Conservation (phyloP, 2,329 filamentous ascomycete genomes). For the Aurifilum marmelostoma region DNA sequence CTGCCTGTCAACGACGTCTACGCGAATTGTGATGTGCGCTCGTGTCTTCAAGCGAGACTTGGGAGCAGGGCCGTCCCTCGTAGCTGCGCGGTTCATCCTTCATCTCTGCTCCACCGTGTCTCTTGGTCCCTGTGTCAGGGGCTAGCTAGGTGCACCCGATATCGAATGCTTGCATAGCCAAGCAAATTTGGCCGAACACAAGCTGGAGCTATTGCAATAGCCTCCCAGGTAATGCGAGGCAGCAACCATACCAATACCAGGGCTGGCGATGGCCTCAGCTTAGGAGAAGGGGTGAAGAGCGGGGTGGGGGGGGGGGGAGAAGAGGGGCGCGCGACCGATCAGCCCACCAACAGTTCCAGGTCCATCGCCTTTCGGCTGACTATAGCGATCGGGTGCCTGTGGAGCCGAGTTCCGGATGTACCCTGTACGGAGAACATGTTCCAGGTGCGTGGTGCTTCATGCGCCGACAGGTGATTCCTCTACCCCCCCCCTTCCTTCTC, state of each 20-base stretch:
- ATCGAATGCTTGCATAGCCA: not conserved
- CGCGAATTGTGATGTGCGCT: slow-evolving; percentile 1
- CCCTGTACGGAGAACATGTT: not conserved
- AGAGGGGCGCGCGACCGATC: not conserved
- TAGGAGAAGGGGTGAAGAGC: not conserved
- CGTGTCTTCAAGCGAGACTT: slow-evolving; percentile 8
- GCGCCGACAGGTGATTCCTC: not conserved
- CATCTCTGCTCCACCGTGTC: slow-evolving; percentile 3
- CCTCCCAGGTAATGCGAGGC: not conserved
- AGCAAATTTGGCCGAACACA: not conserved
- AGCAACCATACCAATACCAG: not conserved
- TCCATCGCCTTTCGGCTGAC: not conserved
- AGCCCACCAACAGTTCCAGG: not conserved
- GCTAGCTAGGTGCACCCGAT: not conserved
- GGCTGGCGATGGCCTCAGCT: not conserved
- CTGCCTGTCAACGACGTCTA: not conserved
- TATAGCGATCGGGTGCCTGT: not conserved
- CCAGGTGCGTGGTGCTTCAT: not conserved
- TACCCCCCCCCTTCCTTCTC: not conserved
- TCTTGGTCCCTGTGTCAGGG: not conserved
- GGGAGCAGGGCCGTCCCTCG: not conserved
- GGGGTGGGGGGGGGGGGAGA: too few relatives aligned
- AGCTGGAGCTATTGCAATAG: not conserved
- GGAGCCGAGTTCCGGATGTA: not conserved
- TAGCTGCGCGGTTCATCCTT: not conserved